Base-by-base conservation (phyloP, 2,329 filamentous ascomycete genomes). In the Fusarium sp. region DNA sequence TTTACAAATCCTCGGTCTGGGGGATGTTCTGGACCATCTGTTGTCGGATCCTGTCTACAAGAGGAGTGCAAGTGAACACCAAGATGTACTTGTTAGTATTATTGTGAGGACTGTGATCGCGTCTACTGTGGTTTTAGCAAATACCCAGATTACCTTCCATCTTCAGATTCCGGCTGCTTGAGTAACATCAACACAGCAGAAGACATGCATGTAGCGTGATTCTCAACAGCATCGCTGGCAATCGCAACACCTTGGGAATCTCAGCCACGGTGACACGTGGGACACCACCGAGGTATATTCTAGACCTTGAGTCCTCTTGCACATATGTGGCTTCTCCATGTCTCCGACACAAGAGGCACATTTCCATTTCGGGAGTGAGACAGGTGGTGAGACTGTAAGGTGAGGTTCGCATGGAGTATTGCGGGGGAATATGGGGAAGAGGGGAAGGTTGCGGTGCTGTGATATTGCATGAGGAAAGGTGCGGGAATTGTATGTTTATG, bases 391-490 rank as follows among this genome's bases (percentile, higher is more conserved):
- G 64, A 68, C 48, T 30, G 17, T 47, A 32, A 66, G 48, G 49
- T 53, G 62, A 56, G 33, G 57, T 56, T 47, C 19, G 44, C 35
- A 41, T 62, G 53, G 62, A 63, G 52, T 67, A 9, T 50, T 68
- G 65, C 47, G 65, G 65, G 65, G 65, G 65, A 65, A 62, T 47
- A 54, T 62, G 61, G 55, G 60, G 54, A 59, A 64, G 51, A 47
- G 58, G 44, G 56, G 50, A 39, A 27, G 23, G 41, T 30, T 30
- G 13, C 9, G 17, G 30, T 3, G 10, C 13, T 50, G 30, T 37
- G 15, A 39, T 52, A 27, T 58, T 33, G 30, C 30, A 8, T 8
- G 9, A 9, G 17, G 17, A n/a, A n/a, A 17, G n/a, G 17, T n/a
- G 35, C 35, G 25, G 41, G 4, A 22, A 41, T 25, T 49, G 58